Percentiles rank a stretch among this genome's conserved stretches.
These are phyloP conservation scores for Haplosporangium sp. DNA, from an alignment of 371 early-diverging fungal genomes.

Conservation along the genomic window DNA sequence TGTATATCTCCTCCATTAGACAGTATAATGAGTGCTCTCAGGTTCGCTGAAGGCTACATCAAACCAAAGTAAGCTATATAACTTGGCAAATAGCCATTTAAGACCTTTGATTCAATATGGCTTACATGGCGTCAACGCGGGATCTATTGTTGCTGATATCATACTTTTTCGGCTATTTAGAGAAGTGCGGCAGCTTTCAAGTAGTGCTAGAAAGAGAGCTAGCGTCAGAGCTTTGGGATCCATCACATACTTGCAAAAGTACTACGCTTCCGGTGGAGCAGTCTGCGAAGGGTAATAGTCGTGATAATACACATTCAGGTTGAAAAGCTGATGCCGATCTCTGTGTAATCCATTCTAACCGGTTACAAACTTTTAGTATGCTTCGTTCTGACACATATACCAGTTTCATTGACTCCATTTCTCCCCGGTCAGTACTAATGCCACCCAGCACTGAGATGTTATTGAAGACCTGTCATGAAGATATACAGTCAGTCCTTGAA, in stretches of 20 bases:
- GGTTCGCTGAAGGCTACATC: conserved; percentile 42
- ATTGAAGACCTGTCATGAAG: conserved; percentile 43
- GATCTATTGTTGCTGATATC: neutral
- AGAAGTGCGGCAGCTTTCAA: conserved; percentile 22
- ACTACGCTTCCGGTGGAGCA: conserved; percentile 55
- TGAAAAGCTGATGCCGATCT: neutral
- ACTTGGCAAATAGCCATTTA: neutral
- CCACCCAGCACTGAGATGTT: conserved; percentile 45
- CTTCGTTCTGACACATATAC: conserved; percentile 15
- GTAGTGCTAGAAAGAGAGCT: conserved; percentile 53
- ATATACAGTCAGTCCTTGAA: conserved; percentile 54
- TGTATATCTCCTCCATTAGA: conserved; percentile 8
- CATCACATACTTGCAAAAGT: conserved; percentile 57
- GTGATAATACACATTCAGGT: conserved; percentile 1
- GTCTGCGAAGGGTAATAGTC: conserved; percentile 49
- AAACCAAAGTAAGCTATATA: conserved; percentile 35
- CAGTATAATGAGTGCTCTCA: conserved; percentile 31
- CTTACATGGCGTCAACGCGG: neutral
- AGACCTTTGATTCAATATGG: too few relatives aligned
- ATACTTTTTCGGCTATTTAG: conserved; percentile 5
- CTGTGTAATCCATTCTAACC: neutral
- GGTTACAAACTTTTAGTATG: conserved; percentile 8
- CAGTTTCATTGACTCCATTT: conserved; percentile 38
- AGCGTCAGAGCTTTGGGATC: conserved; percentile 54
- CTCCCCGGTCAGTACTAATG: conserved; percentile 40